These are phyloP conservation scores for Kwoniella shandongensis DNA, from an alignment of 768 basidiomycete genomes.

Conservation along the genomic window DNA sequence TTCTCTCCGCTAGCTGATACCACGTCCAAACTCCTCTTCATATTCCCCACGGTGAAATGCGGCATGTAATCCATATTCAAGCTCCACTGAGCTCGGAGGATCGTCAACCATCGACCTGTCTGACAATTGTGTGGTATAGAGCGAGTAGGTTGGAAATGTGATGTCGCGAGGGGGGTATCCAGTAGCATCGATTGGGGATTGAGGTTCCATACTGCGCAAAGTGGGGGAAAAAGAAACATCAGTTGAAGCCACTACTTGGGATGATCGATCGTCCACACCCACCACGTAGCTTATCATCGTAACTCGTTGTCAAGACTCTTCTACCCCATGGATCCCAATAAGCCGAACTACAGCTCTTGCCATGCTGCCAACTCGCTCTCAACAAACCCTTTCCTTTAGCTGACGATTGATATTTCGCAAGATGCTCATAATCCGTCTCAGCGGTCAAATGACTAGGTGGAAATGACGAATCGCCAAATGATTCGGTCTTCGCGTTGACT, in stretches of 20 bases:
- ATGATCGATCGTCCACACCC: too few species aligned
- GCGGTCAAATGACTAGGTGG: conserved; percentile 18
- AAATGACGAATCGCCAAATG: not conserved
- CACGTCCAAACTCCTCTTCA: conserved; percentile 54
- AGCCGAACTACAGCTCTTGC: conserved; percentile 51
- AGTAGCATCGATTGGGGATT: conserved; percentile 32
- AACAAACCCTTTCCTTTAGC: conserved; percentile 36
- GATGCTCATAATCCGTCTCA: conserved; percentile 28
- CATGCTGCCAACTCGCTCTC: conserved; percentile 46
- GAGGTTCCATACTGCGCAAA: conserved; percentile 40
- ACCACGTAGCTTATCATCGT: conserved; percentile 56
- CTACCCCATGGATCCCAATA: conserved; percentile 57
- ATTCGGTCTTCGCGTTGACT: not conserved
- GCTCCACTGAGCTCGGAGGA: conserved; percentile 56
- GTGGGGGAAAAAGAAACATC: not conserved
- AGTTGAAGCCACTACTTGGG: not conserved
- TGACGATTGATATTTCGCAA: conserved; percentile 20
- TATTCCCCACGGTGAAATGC: conserved; percentile 55
- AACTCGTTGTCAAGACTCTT: conserved; percentile 53
- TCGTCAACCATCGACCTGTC: conserved; percentile 55
- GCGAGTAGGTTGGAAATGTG: conserved; percentile 33
- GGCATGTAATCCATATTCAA: conserved; percentile 49
- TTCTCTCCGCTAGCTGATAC: conserved; percentile 49
- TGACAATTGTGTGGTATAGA: conserved; percentile 55
- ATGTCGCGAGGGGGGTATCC: conserved; percentile 24